Evolutionary conservation across 2,329 filamentous ascomycete genomes (phyloP), one percentile per base, ranked within the genome.

Genomic region (Plenodomus lindquistii): DNA sequence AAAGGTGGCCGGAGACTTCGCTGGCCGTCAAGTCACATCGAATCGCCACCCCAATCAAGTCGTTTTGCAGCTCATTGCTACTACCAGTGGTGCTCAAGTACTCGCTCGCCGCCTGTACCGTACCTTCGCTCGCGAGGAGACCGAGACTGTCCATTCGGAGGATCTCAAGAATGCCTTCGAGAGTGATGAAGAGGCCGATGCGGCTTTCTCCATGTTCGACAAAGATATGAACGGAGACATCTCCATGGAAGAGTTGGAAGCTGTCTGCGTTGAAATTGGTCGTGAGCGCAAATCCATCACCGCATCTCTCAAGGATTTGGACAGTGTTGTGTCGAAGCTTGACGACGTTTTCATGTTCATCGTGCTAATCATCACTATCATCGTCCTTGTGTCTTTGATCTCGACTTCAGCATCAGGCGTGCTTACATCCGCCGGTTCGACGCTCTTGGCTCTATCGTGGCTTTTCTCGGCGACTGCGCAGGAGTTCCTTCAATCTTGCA

Each of bases 191-290:
- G 93, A 97, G 67, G 90, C 91, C 0, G 88, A 94, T 44, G 88
- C 88, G 2, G 92, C 92, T 0, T 97, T 97, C 64, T 79, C 81
- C 60, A 92, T 97, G 79, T 97, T 97, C 60, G 93, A 97, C 75
- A 95, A 94, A 67, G 93, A 97, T 63, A 84, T 97, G 77, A 97
- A 97, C 56, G 93, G 92, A 3, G 93, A 97, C 65, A 96, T 97
- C 41, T 95, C 89, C 0, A 91, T 96, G 83, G 91, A 96, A 64
- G 93, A 97, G 69, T 82, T 97, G 18, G 92, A 97, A 71, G 85
- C 89, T 18, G 91, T 95, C 19, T 96, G 91, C 73, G 92, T 96
- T 42, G 93, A 97, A 67, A 94, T 97, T 57, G 91, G 93, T 29
- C 84, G 93, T 15, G 93, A 97, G 76, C 89, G 93, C 67, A 97